These are phyloP conservation scores for Pleomassaria siparia DNA, from an alignment of 2,329 filamentous ascomycete species.

Conservation along the genomic window DNA sequence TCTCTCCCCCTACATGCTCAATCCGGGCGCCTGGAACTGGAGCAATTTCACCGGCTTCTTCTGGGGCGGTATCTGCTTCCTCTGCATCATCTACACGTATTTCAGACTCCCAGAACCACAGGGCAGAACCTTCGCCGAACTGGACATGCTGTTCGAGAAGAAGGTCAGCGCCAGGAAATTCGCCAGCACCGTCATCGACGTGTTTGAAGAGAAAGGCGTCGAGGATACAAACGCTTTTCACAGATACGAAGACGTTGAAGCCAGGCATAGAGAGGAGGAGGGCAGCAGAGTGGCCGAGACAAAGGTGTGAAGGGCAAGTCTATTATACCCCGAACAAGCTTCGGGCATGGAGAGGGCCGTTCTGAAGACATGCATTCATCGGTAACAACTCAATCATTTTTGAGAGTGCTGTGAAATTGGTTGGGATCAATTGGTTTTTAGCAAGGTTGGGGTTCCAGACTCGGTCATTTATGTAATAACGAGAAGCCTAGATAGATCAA, in stretches of 20 bases:
- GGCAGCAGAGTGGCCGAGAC: background rate
- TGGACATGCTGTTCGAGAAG: constrained; percentile 82
- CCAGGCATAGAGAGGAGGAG: constrained; percentile 1
- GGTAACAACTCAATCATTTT: background rate
- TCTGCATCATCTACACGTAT: constrained; percentile 78
- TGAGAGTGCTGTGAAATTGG: background rate
- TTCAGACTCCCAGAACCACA: constrained; percentile 79
- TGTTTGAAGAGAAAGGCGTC: constrained; percentile 46
- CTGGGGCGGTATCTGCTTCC: constrained; percentile 79
- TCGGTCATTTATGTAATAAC: too few species aligned
- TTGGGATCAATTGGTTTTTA: too few species aligned
- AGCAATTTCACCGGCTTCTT: constrained; percentile 85
- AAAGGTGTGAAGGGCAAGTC: background rate
- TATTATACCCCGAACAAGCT: too few species aligned
- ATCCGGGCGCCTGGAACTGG: constrained; percentile 86
- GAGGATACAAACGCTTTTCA: constrained; percentile 34
- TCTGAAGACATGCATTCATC: too few species aligned
- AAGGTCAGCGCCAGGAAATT: constrained; percentile 73
- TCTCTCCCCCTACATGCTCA: constrained; percentile 89
- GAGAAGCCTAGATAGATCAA: too few species aligned
- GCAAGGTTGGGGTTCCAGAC: too few species aligned
- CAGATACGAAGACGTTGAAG: constrained; percentile 33
- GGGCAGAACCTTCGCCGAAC: constrained; percentile 80
- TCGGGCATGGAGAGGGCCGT: too few species aligned
- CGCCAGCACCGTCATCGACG: constrained; percentile 57